These are phyloP conservation scores for Amanita thiersii DNA, from an alignment of 768 basidiomycete genomes.

Conservation along the genomic window DNA sequence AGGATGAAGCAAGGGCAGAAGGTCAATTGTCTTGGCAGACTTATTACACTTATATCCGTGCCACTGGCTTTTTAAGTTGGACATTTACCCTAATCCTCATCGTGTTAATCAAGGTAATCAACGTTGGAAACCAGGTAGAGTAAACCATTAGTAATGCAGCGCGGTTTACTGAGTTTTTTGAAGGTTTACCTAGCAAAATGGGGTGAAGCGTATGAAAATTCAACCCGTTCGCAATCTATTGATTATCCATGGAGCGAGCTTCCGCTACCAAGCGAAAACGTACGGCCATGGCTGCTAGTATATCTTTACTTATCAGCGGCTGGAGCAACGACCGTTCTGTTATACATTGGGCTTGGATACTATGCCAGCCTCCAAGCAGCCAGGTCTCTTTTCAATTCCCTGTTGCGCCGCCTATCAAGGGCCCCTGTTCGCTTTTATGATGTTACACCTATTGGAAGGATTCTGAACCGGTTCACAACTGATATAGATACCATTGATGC, in stretches of 20 bases:
- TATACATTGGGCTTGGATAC: constrained; percentile 55
- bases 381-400: constrained; percentile 45
- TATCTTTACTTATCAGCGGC: constrained; percentile 56
- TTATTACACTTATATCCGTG: constrained; percentile 55
- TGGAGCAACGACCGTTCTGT: constrained; percentile 44
- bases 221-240: constrained; percentile 10
- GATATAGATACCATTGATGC: constrained; percentile 74
- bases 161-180: not conserved
- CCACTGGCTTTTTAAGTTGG: constrained; percentile 52
- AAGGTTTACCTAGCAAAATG: constrained; percentile 62
- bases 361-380: constrained; percentile 65
- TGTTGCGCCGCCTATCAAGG: constrained; percentile 46
- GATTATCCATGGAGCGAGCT: constrained; percentile 39
- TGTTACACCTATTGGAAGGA: constrained; percentile 65
- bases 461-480: constrained; percentile 72
- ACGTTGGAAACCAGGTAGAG: constrained; percentile 50
- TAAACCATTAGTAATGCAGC: constrained; percentile 1
- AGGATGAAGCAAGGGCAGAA: constrained; percentile 58
- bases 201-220: constrained; percentile 55
- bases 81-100: constrained; percentile 41
- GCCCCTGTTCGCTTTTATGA: constrained; percentile 70
- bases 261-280: constrained; percentile 51
- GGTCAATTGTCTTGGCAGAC: constrained; percentile 52
- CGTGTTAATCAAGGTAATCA: constrained; percentile 46
- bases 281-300: constrained; percentile 58